Base-by-base conservation (phyloP, 1,284 basidiomycete genomes). In the Boletus semigastroideus region DNA sequence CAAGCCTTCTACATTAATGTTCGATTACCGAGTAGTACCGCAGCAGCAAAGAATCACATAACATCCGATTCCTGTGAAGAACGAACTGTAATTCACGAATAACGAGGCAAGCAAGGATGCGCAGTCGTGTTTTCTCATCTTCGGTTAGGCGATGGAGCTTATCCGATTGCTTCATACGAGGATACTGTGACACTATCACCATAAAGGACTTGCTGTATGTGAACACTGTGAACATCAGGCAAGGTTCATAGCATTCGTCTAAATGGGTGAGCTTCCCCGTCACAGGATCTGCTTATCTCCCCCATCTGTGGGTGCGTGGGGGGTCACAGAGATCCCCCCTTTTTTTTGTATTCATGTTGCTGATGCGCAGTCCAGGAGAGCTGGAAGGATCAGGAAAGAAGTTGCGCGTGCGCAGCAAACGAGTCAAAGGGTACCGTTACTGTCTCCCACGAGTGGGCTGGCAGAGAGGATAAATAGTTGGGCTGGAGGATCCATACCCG, bases 381-480 rank as follows among this genome's bases (percentile, higher is more conserved):
- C 6, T 13, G 33, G 28, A 46, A 49, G 25, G 22, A 14, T 3
- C 20, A 4, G 2, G 4, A 53, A 11, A 40, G 49, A 43, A 43
- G 46, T 30, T 33, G 30, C 28, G 3, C 7, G 9, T 17, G 36
- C 36, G 19, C 41, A 28, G 48, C 30, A 46, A 30, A 16, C 12
- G 16, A 42, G 45, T 19, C 25, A 25, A 42, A 20, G 6, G n/a
- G 30, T 38, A 16, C 16, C 28, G 37, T 37, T 36, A 22, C 14
- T 20, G 14, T 52, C 8, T 7, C 28, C 14, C 41, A 44, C 25
- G 30, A 53, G 25, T 42, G 8, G 30, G 25, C 7, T 16, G 31
- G 31, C 1, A 22, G 11, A 12, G 31, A 19, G 4, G 41, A 56
- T 65, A 59, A 62, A 64, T 63, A 65, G 33, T 25, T 8, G 13